Base-by-base conservation (phyloP, 805 yeast species). In the Lachancea sp. region DNA sequence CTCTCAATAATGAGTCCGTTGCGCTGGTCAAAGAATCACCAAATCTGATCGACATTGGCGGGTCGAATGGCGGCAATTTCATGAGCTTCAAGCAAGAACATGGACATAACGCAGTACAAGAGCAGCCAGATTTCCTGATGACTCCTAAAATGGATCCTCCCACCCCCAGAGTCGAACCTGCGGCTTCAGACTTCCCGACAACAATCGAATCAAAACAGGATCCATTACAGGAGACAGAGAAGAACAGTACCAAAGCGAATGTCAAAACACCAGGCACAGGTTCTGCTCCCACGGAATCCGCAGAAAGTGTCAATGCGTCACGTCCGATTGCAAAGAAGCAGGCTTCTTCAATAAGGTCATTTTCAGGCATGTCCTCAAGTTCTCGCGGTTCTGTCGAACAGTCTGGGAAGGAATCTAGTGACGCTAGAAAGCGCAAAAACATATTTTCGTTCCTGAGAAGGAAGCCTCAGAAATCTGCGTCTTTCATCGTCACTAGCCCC, bases 11-110 rank as follows among this genome's bases (percentile, higher is more conserved):
- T 13, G 53, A 54, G 3, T 57, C 49, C 5, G 47, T 25, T 15
- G 30, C 37, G 11, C 19, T 11, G 10, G 38, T 41, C n/a, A 30
- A 35, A 27, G 45, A 11, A 58, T 43, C 69, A 1, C 74, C 74
- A 20, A 63, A 68, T 40, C 48, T 70, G 29, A 67, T 70, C 16
- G 67, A 70, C 44, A 48, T 70, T 3, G 60, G 58, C 38, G 70
- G 63, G 34, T 46, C 42, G 5, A 49, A 54, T 36, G 49, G 44
- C n/a, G 45, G 37, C 22, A 40, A 45, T 46, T 53, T 38, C 48
- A 45, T 31, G 25, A 40, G 38, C 19, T 33, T 32, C 37, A 33
- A 32, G 16, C 19, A 17, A 18, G 31, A 35, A n/a, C 35, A 35
- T 18, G 36, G n/a, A 17, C 15, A 32, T 6, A 33, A 22, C 2